A percentile compares a stretch with the other conserved stretches of the same genome.
Evolutionary conservation across 1,284 basidiomycete genomes (phyloP).

Genomic region (Cryptococcus sp.): DNA sequence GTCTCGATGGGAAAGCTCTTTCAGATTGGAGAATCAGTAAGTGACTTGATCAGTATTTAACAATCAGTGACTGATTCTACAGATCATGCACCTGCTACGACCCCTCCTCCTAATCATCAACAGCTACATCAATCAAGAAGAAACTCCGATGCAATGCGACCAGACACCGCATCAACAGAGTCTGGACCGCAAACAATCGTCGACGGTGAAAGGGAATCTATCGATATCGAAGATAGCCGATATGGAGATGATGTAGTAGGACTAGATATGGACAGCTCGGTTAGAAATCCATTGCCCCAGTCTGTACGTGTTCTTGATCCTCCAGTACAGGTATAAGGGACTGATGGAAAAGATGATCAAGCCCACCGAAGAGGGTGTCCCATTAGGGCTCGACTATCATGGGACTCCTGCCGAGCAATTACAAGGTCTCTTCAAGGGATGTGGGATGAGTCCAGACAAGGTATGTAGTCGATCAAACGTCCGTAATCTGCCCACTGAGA

Average conservation of each 20-base stretch:
- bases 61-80: background rate
- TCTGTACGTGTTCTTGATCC: conserved; percentile 13
- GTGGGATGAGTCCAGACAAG: conserved; percentile 76
- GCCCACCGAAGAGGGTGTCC: conserved; percentile 12
- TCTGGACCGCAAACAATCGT: background rate
- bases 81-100: conserved; percentile 33
- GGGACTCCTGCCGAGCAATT: conserved; percentile 31
- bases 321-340: background rate
- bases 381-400: conserved; percentile 28
- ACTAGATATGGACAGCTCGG: conserved; percentile 25
- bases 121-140: background rate
- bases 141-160: background rate
- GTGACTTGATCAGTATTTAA: conserved; percentile 7
- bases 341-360: background rate
- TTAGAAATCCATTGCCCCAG: conserved; percentile 36
- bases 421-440: conserved; percentile 73
- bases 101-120: conserved; percentile 17
- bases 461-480: conserved; percentile 46
- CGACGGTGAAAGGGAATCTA: conserved; percentile 1
- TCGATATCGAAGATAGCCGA: background rate
- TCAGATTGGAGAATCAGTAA: conserved; percentile 38
- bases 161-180: background rate
- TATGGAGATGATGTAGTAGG: conserved; percentile 17
- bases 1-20: conserved; percentile 30
- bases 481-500: too few relatives aligned